phyloP scores from a whole-genome alignment of 768 basidiomycete genomes.

The Suillus sp. region DNA sequence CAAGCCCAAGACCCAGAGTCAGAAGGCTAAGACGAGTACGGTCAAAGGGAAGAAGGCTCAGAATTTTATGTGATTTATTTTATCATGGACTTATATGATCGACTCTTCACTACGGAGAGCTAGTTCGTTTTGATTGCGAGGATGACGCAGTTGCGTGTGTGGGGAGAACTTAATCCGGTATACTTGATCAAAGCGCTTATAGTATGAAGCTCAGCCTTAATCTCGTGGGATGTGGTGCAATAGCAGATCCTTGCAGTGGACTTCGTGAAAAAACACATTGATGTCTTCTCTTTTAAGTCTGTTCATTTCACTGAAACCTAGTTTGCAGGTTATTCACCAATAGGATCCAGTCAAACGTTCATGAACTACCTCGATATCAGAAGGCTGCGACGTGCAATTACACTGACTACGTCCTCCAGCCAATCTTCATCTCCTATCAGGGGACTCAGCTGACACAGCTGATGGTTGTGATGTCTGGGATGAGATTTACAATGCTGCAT shows the following conservation, averaged over 20 bases:
- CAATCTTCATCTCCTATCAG: conserved; percentile 66
- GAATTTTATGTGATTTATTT: conserved; percentile 13
- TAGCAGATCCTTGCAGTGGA: neutral
- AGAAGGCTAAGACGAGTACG: conserved; percentile 22
- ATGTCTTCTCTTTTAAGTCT: neutral
- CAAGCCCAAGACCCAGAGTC: conserved; percentile 44
- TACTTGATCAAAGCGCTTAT: neutral
- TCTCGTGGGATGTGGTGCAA: neutral
- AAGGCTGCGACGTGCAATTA: no score
- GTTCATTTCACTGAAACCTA: neutral
- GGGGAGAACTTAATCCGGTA: no score
- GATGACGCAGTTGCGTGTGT: no score
- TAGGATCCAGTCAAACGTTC: no score
- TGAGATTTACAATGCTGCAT: conserved; percentile 59
- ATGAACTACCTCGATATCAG: no score
- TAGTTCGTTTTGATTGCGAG: no score
- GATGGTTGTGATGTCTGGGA: conserved; percentile 70
- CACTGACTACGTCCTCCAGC: conserved; percentile 47
- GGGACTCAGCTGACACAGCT: conserved; percentile 46
- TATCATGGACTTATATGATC: neutral
- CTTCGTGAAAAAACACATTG: neutral
- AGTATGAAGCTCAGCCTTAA: neutral
- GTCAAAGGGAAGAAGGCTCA: conserved; percentile 23
- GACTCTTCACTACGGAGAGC: no score
- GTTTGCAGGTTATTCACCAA: no score